Evolutionary conservation across 1,139 yeast species (phyloP).

Genomic region (Debaryomyces udenii): DNA sequence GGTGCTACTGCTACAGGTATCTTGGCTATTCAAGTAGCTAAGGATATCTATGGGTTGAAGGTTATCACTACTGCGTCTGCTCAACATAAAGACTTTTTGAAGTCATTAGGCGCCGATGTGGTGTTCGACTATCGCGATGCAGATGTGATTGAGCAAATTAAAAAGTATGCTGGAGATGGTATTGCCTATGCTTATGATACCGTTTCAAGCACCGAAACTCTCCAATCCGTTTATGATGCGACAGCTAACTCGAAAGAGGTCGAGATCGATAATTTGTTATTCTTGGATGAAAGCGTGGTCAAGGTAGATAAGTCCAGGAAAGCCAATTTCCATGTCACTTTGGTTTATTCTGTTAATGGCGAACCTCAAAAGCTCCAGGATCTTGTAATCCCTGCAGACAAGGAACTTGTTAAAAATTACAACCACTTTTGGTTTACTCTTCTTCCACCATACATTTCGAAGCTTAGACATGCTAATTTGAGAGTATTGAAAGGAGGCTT

Average conservation of each 20-base stretch:
- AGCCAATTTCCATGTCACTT: constrained; percentile 30
- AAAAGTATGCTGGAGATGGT: constrained; percentile 36
- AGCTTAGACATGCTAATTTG: constrained; percentile 26
- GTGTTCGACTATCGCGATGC: constrained; percentile 61
- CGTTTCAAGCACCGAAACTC: constrained; percentile 44
- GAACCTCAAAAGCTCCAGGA: constrained; percentile 24
- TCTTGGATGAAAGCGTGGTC: constrained; percentile 20
- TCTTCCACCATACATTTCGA: constrained; percentile 22
- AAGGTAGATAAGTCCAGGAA: constrained; percentile 21
- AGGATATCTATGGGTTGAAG: constrained; percentile 25
- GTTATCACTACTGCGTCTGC: constrained; percentile 53
- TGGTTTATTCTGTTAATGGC: constrained; percentile 43
- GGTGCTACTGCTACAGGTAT: constrained; percentile 33
- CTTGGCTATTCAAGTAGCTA: constrained; percentile 33
- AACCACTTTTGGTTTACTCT: constrained; percentile 26
- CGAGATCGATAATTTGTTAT: constrained; percentile 35
- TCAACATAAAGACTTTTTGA: constrained; percentile 45
- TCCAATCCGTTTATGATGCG: constrained; percentile 45
- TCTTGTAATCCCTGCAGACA: constrained; percentile 19
- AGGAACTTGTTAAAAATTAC: constrained; percentile 22
- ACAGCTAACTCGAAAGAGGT: constrained; percentile 32
- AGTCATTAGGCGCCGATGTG: constrained; percentile 59
- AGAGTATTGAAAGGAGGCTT: constrained; percentile 31
- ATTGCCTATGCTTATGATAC: constrained; percentile 60
- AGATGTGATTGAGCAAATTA: constrained; percentile 55